Evolutionary conservation across 1,139 yeast species (phyloP), one percentile per base, ranked within the genome.

Genomic region (Geotrichum histeridarum): DNA sequence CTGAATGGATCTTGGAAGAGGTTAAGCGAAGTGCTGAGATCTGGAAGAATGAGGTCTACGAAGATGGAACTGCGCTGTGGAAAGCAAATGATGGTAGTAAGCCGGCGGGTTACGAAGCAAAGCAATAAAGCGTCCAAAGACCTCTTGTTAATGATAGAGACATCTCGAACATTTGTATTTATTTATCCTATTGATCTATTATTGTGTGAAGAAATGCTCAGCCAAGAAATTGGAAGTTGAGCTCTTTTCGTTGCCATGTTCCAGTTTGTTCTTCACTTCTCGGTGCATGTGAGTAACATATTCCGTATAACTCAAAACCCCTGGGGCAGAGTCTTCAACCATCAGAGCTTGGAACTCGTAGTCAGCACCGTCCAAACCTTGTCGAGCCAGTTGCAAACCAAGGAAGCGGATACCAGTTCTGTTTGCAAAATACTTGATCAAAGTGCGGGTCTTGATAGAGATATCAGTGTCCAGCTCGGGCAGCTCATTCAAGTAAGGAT

Each of bases 401-500:
- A 77, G 60, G 42, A 75, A 75, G 18, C 70, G 68, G 0, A 80
- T 77, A 31, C 79, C 70, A 12, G 74, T 67, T 32, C 65, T 67
- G 35, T 64, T 61, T 48, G 81, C 79, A 67, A 82, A 77, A 63
- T 73, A 77, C 12, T 65, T 67, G 42, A 90, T 72, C 56, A 91
- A 68, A 54, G 80, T 81, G 18, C 86, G 76, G 1, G 88, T 84
- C 65, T 88, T 90, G 48, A 67, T 65, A 8, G 90, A 86, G 48
- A 91, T 80, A 36, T 77, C 82, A 0, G 95, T 85, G 7, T 82
- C 83, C 17, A 88, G 69, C 32, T 73, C 80, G 0, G 98, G 98
- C 45, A 93, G 72, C 61, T 81, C 84, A 63, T 79, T 81, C 47
- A 77, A 62, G n/a, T 68, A 63, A 17, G 78, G 71, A 32, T 73